Conservation (phyloP, 2,329 filamentous ascomycete genomes). For the Trichoderma polysporum region DNA sequence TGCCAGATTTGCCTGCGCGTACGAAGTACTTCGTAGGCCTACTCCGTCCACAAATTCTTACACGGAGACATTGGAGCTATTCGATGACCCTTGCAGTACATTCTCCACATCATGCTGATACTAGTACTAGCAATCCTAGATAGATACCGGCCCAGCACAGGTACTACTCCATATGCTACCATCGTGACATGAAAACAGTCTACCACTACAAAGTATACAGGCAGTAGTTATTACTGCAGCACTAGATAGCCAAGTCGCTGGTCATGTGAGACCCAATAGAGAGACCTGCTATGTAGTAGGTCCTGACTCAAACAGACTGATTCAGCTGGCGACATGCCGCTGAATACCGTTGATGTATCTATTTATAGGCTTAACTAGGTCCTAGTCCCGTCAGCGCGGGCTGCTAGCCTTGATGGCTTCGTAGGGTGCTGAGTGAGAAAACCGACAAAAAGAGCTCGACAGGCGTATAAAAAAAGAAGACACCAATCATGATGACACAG, state of each 20-base stretch:
- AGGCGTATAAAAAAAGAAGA: neutral
- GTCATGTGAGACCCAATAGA: constrained; percentile 7
- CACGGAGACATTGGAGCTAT: too few relatives aligned
- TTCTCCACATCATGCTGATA: neutral
- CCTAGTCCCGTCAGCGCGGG: constrained; percentile 4
- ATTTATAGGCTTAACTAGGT: constrained; percentile 10
- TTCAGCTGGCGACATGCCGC: neutral
- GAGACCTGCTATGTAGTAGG: neutral
- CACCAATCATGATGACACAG: neutral
- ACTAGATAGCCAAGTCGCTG: neutral
- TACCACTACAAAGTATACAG: too few relatives aligned
- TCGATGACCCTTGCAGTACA: neutral
- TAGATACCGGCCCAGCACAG: too few relatives aligned
- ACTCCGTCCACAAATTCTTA: too few relatives aligned
- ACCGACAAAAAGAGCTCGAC: neutral
- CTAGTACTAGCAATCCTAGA: neutral
- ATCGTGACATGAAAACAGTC: neutral
- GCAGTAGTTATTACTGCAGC: neutral
- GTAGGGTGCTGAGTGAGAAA: constrained; percentile 5
- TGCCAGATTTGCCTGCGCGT: too few relatives aligned
- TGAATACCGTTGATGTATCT: neutral
- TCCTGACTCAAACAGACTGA: neutral
- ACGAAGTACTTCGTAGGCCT: too few relatives aligned
- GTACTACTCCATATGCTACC: too few relatives aligned
- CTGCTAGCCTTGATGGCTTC: constrained; percentile 6